phyloP scores from a whole-genome alignment of 2,329 filamentous ascomycete species.

The Dactylellina sp. region DNA sequence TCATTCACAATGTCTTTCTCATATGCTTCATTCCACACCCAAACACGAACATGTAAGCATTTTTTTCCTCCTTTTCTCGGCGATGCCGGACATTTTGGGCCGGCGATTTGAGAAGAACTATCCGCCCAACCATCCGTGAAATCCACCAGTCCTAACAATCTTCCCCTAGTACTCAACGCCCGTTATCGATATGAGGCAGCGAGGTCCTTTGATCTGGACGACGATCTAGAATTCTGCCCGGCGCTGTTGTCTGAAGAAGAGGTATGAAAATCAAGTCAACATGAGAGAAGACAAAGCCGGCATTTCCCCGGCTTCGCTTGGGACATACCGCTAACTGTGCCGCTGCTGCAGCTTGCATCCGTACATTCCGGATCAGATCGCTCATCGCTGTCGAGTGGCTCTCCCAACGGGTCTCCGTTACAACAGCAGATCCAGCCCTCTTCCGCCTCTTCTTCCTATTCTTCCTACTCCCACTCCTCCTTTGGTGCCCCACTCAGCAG shows the following conservation, averaged over 20 bases:
- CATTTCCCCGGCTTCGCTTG: constrained; percentile 35
- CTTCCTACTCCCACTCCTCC: constrained; percentile 74
- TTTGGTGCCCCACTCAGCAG: constrained; percentile 73
- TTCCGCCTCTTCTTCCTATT: constrained; percentile 68
- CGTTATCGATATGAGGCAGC: constrained; percentile 89
- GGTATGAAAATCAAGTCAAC: constrained; percentile 70
- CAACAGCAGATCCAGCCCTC: constrained; percentile 81
- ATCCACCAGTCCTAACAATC: constrained; percentile 83
- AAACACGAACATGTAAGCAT: constrained; percentile 56
- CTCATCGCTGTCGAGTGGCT: constrained; percentile 93
- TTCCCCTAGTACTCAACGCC: constrained; percentile 81
- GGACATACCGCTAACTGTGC: constrained; percentile 34
- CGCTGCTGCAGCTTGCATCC: constrained; percentile 47
- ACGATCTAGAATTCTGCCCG: constrained; percentile 96
- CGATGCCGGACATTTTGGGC: constrained; percentile 20
- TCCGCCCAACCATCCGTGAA: constrained; percentile 66
- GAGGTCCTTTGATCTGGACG: constrained; percentile 92
- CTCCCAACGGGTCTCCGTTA: constrained; percentile 88
- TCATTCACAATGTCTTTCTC: constrained; percentile 59
- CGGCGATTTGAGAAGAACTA: too few species aligned
- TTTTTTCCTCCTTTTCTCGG: constrained; percentile 57
- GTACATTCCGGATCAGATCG: constrained; percentile 75
- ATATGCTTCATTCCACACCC: constrained; percentile 58
- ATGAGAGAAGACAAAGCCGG: not conserved
- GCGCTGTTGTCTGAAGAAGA: constrained; percentile 91